Evolutionary conservation across 345 rosid genomes (phyloP), one percentile per base, ranked within the genome.

Genomic region (Euphorbia lathyris): DNA sequence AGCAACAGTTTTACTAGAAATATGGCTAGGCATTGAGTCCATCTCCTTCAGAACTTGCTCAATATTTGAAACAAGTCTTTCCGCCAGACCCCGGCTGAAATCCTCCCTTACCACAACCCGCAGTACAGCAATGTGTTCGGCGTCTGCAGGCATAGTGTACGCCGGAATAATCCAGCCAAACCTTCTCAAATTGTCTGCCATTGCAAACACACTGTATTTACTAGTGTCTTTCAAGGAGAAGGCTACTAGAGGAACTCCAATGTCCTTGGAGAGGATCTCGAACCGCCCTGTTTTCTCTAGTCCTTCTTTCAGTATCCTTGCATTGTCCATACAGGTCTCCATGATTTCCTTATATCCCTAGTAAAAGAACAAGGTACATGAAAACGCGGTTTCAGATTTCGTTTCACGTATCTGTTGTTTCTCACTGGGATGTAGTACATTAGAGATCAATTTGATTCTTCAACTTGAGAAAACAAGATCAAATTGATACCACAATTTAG

Each of bases 81-180:
- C 67, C 1, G 61, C 71, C 40, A 73, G 29, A 23, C 71, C 38
- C 12, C 76, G 58, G 66, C 27, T 73, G 60, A 73, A 73, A 52
- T 73, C 71, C 59, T 73, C 71, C 66, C 71, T 22, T 5, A 66
- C 64, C 38, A 66, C 76, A 10, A 66, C 66, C 14, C 71, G n/a
- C 14, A 73, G 66, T 9, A 73, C 67, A 5, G 76, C 76, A 23
- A 73, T 12, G 43, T 66, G 66, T 14, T 66, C 7, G 14, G 71
- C 71, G 38, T 66, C 51, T 14, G 66, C 52, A 0, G 76, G 67
- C 76, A 73, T 73, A 11, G 74, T 63, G 30, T 53, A 53, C n/a
- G 74, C 74, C 0, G 74, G 74, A 38, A 71, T 26, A 34, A 42
- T 65, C 76, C 76, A 66, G 19, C 76, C 71, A 52, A 66, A 66